Evolutionary conservation across 78 protist genomes (phyloP), one percentile per base, ranked within the genome.

Genomic region (Dictyostelium brefeldianum): DNA sequence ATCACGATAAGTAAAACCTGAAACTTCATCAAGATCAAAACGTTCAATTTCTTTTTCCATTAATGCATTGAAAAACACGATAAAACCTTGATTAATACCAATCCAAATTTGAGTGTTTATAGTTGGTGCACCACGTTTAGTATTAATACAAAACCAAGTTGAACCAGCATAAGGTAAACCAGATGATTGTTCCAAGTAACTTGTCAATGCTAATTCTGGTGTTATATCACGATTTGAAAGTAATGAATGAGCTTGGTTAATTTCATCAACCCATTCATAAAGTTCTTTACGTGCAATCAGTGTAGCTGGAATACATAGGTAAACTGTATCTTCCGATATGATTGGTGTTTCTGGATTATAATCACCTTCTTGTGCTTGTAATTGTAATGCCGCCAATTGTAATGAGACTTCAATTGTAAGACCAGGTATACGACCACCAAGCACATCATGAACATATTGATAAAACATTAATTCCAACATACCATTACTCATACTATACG

Each of bases 311-410:
- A 85, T 85, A 29, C 81, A 85, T 1, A 85, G 81, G 15, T 80
- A 53, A 10, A 85, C 92, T 11, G 92, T 85, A 8, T 85, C 83
- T 22, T 85, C 92, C 7, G 92, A 59, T 43, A 85, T 85, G 92
- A 85, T 54, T 15, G 92, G 92, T 12, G 29, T 20, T 0, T 71
- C 64, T 12, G 92, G 70, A 47, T 85, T 75, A 47, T 74, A 85
- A 48, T 85, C 83, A 47, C 92, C 92, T 20, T 85, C 92, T 59
- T 85, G 92, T 25, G 92, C 92, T 47, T 85, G 92, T 7, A 85
- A 67, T 29, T 85, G 92, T 36, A 59, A 69, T n/a, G 92, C 67
- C 0, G 92, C 92, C 71, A 85, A 47, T 46, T 75, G 50, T 9
- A 85, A 18, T 0, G 92, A 64, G 27, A 43, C 12, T 4, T 85